phyloP scores from a whole-genome alignment of 2,329 filamentous ascomycete genomes.

The Blastomyces parvus region DNA sequence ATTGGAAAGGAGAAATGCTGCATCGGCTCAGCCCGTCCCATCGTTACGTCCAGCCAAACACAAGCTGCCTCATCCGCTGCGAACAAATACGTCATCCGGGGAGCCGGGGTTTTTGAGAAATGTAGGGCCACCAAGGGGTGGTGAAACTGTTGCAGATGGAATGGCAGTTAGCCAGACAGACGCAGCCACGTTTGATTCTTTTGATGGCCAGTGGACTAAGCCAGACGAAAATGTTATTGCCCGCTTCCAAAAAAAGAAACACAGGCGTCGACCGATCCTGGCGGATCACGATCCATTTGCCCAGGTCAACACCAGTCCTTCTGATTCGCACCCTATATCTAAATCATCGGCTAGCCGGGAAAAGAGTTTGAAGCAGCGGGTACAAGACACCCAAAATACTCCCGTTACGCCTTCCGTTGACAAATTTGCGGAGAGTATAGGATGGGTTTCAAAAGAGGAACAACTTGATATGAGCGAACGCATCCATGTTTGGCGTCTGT shows the following conservation, averaged over 20 bases:
- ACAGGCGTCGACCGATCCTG: slow-evolving; percentile 9
- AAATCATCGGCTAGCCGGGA: slow-evolving; percentile 16
- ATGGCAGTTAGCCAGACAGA: background rate
- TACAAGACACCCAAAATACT: slow-evolving; percentile 22
- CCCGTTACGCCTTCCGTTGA: slow-evolving; percentile 34
- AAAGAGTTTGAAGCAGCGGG: slow-evolving; percentile 27
- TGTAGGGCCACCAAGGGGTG: slow-evolving; percentile 9
- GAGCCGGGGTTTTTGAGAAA: slow-evolving; percentile 26
- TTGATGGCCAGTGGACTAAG: slow-evolving; percentile 52
- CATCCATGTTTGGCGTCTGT: slow-evolving; percentile 35
- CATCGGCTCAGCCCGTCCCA: slow-evolving; percentile 13
- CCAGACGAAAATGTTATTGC: slow-evolving; percentile 19
- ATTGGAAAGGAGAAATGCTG: slow-evolving; percentile 25
- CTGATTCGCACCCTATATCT: background rate
- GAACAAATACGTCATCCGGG: slow-evolving; percentile 11
- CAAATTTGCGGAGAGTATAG: slow-evolving; percentile 41
- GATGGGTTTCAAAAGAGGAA: slow-evolving; percentile 37
- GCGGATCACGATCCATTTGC: background rate
- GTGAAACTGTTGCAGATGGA: background rate
- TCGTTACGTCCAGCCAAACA: slow-evolving; percentile 17
- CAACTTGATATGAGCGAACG: slow-evolving; percentile 21
- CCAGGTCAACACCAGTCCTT: background rate
- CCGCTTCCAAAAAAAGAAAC: slow-evolving; percentile 1
- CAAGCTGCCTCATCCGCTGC: slow-evolving; percentile 15
- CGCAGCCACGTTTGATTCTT: slow-evolving; percentile 40